Conservation (phyloP, 2,329 filamentous ascomycete species). For the Emergomyces africanus region DNA sequence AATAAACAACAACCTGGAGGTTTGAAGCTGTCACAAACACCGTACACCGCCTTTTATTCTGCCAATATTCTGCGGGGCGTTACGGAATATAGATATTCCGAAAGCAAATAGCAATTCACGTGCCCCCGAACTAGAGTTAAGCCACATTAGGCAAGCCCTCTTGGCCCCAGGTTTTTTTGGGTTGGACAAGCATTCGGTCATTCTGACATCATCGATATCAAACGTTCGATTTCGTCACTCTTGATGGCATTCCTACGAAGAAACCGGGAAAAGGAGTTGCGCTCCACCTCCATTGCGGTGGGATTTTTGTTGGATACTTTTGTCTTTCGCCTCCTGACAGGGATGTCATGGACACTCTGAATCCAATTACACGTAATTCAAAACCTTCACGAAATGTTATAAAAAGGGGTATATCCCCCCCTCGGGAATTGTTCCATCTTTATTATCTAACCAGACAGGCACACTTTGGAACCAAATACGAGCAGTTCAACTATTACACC, state of each 20-base stretch:
- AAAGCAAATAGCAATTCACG: background rate
- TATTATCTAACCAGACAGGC: background rate
- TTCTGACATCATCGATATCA: background rate
- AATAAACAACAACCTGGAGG: too few species aligned
- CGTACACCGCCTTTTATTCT: slow-evolving; percentile 1
- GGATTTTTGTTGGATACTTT: background rate
- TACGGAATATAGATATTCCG: background rate
- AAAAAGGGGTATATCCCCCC: background rate
- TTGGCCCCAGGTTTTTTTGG: background rate
- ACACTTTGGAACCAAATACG: background rate
- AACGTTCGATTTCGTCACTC: background rate
- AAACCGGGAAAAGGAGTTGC: background rate
- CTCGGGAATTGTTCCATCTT: background rate
- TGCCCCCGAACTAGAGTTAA: background rate
- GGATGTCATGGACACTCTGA: background rate
- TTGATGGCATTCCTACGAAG: too few species aligned
- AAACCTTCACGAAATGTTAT: background rate
- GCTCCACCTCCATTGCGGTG: background rate
- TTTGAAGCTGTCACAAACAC: too few species aligned
- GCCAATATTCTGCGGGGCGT: background rate
- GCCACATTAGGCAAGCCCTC: background rate
- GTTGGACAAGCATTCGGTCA: background rate
- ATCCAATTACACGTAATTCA: background rate
- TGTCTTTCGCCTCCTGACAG: background rate
- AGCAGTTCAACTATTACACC: background rate